Base-by-base conservation (phyloP, 1,284 basidiomycete genomes). In the Macrocybe sp. region DNA sequence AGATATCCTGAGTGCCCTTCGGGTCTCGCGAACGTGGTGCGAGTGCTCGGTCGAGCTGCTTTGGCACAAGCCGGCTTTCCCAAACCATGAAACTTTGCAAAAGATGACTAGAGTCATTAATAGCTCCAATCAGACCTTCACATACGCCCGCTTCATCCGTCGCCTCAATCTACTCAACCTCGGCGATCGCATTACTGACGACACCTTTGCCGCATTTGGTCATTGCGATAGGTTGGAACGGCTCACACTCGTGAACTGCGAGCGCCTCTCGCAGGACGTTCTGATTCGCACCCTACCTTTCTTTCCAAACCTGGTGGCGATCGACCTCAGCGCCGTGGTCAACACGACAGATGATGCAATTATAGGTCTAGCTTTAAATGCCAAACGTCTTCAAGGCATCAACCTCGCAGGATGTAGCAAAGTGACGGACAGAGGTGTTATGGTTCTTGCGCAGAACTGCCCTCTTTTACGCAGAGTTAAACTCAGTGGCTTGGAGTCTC, bases 41-140 rank as follows among this genome's bases (percentile, higher is more conserved):
- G 85, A 95, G 60, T 96, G 93, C 65, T 86, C 92, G 6, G 93
- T 96, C 46, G 93, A 97, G 64, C 77, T 98, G 12, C 77, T 99
- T 14, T 99, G 96, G 96, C 89, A 95, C 66, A 89, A 92, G 58
- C 95, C 96, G 11, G 75, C 76, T 47, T 85, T 96, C 62, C 74
- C 80, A 47, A 81, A 80, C 52, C 75, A 84, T 50, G 73, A 78
- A 44, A 85, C 85, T 38, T 78, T 96, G 44, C 77, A 85, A 63
- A 87, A 88, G 67, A 85, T 93, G 79, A 78, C 92, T 59, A 69
- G 75, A 45, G 71, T 88, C 35, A 70, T 93, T 49, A 69, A 73
- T 12, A 70, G 69, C 35, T 67, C 74, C 32, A 75, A 81, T 51
- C 79, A 85, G 55, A 89, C 89, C 0, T 96, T 99, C 67, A 85